A percentile compares a stretch with the other conserved stretches of the same genome.
Evolutionary conservation across 805 yeast species (phyloP).

Genomic region (Wickerhamomyces ciferrii): DNA sequence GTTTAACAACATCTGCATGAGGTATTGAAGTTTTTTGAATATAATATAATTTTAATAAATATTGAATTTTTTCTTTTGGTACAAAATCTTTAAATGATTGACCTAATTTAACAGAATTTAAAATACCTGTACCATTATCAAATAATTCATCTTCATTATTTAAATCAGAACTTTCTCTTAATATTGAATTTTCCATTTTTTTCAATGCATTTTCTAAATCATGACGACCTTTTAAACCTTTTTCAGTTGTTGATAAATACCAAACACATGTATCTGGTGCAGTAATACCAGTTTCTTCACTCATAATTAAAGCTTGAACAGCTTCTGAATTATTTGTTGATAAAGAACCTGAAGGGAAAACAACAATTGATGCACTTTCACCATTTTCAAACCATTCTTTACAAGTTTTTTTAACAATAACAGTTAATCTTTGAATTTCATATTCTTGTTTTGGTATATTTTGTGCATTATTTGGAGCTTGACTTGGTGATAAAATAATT

Average conservation of each 20-base stretch:
- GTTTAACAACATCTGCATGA: constrained; percentile 47
- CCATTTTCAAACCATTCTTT: constrained; percentile 86
- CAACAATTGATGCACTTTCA: constrained; percentile 83
- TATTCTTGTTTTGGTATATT: constrained; percentile 39
- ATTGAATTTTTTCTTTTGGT: constrained; percentile 67
- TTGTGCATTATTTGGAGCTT: constrained; percentile 37
- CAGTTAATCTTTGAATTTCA: constrained; percentile 69
- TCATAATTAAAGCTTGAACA: constrained; percentile 84
- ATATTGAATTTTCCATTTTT: constrained; percentile 73
- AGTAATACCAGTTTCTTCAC: constrained; percentile 82
- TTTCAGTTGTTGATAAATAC: constrained; percentile 81
- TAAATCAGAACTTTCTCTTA: constrained; percentile 67
- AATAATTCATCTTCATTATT: constrained; percentile 49
- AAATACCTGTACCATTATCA: constrained; percentile 52
- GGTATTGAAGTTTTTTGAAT: constrained; percentile 54
- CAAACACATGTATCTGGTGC: constrained; percentile 85
- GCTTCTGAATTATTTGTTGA: constrained; percentile 58
- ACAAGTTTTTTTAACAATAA: constrained; percentile 83
- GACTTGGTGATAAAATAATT: constrained; percentile 72
- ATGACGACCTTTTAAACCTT: constrained; percentile 59
- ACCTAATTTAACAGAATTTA: constrained; percentile 81
- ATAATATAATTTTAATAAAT: constrained; percentile 55
- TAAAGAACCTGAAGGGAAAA: constrained; percentile 84
- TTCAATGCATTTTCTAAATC: constrained; percentile 78
- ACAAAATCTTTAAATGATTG: constrained; percentile 80